Evolutionary conservation across 73 alveolate genomes (phyloP).

Genomic region (Tetrahymena borealis): DNA sequence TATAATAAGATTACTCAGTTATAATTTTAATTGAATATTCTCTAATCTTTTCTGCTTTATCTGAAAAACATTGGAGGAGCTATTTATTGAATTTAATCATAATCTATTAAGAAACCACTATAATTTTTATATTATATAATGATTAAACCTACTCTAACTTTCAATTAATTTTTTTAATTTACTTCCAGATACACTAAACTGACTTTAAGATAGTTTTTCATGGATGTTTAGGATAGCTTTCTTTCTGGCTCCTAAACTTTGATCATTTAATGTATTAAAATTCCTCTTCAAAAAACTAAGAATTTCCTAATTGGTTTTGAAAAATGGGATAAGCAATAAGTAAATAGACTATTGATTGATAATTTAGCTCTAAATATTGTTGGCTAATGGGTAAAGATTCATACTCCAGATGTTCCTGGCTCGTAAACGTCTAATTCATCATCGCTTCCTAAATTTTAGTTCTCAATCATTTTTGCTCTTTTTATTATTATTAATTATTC

Average conservation of each 20-base stretch:
- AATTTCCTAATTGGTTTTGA: background rate
- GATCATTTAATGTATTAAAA: background rate
- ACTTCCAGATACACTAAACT: background rate
- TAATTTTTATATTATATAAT: background rate
- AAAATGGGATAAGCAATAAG: background rate
- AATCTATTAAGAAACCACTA: slow-evolving; percentile 24
- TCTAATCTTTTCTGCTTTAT: slow-evolving; percentile 23
- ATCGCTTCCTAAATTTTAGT: background rate
- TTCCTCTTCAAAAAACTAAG: background rate
- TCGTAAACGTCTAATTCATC: background rate
- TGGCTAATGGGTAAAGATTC: background rate
- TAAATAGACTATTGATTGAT: background rate
- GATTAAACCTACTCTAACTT: background rate
- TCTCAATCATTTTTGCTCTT: background rate
- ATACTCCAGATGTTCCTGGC: background rate
- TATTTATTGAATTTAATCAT: slow-evolving; percentile 8
- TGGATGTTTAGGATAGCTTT: background rate
- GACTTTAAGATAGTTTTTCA: background rate
- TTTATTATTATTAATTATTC: too few relatives aligned
- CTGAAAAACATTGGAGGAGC: slow-evolving; percentile 11
- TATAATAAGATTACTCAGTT: slow-evolving; percentile 3
- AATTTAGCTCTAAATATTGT: background rate
- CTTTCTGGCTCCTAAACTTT: background rate
- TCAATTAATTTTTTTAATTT: background rate
- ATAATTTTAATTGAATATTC: slow-evolving; percentile 22